Base-by-base conservation (phyloP, 352 stramenopile genomes). In the Phytophthora ohioensis region DNA sequence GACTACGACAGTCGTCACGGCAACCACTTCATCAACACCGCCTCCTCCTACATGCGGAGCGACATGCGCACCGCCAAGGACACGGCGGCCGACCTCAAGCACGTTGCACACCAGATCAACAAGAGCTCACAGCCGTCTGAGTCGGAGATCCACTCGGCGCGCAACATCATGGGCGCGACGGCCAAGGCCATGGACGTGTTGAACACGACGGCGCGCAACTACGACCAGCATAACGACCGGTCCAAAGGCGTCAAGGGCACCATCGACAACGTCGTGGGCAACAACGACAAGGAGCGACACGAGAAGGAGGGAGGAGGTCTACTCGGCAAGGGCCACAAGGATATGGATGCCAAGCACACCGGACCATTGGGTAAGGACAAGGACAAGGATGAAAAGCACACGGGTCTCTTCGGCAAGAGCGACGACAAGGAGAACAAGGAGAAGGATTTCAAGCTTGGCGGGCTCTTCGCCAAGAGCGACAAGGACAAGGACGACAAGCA, bases 1-100 rank as follows among this genome's bases (percentile, higher is more conserved):
- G 66, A 69, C 13, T 73, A 64, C 32, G 58, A 73, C 38, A 69
- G 38, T 55, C 67, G 54, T 11, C 67, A 65, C 38, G 53, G 59
- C 31, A 64, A 65, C 34, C 59, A 74, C 48, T 69, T 74, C 35
- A 56, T 65, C 36, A 60, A 74, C 60, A 69, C 67, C 7, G 53
- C 67, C 38, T n/a, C 34, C 15, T 74, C 52, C 4, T 69, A 66
- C 39, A 51, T 74, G 67, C 36, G 53, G 21, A 60, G 54, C 53
- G 46, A 59, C 32, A 74, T 74, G 45, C 53, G 60, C 35, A 65
- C 54, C 12, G 63, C 63, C 30, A 71, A 71, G 47, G 63, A 71
- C 55, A 71, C 63, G 17, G 48, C 63, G 5, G n/a, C 34, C 38
- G 63, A 70, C 32, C 43, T 70, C 3, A 70, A 70, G 41, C 63